phyloP scores from a whole-genome alignment of 164 flowering plant species.

The Stephania cephalantha region DNA sequence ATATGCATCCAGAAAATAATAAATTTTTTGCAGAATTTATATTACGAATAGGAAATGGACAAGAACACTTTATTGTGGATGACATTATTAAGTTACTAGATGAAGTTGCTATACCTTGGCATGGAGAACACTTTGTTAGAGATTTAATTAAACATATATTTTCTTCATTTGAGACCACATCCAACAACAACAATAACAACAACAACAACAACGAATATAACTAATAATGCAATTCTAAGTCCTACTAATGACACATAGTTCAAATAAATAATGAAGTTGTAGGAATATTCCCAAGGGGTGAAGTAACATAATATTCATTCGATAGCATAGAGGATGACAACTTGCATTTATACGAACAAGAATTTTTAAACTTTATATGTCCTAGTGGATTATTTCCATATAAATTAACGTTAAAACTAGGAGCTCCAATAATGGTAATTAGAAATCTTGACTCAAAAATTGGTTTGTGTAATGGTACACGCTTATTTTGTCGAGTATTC shows the following conservation, averaged over 20 bases:
- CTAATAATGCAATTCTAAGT: background rate
- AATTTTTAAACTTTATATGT: background rate
- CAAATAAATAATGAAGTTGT: background rate
- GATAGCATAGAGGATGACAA: slow-evolving; percentile 2
- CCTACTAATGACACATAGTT: background rate
- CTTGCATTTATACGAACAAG: background rate
- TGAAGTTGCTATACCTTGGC: slow-evolving; percentile 2
- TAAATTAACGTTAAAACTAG: background rate
- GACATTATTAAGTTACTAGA: slow-evolving; percentile 6
- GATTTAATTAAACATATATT: background rate
- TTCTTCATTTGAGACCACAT: background rate
- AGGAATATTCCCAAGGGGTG: background rate
- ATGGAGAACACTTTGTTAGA: background rate
- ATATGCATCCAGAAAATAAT: slow-evolving; percentile 2
- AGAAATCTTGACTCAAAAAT: slow-evolving; percentile 2
- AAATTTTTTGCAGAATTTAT: background rate
- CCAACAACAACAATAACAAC: too few species aligned
- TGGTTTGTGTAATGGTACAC: background rate
- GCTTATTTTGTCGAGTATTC: background rate
- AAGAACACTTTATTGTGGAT: background rate
- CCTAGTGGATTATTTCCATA: background rate
- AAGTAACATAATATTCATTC: background rate
- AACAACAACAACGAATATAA: too few species aligned
- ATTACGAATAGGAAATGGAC: background rate
- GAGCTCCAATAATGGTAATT: background rate